A percentile compares a stretch with the other conserved stretches of the same genome.
phyloP scores from a whole-genome alignment of 1,284 basidiomycete genomes.

The Butyriboletus appendiculatus region DNA sequence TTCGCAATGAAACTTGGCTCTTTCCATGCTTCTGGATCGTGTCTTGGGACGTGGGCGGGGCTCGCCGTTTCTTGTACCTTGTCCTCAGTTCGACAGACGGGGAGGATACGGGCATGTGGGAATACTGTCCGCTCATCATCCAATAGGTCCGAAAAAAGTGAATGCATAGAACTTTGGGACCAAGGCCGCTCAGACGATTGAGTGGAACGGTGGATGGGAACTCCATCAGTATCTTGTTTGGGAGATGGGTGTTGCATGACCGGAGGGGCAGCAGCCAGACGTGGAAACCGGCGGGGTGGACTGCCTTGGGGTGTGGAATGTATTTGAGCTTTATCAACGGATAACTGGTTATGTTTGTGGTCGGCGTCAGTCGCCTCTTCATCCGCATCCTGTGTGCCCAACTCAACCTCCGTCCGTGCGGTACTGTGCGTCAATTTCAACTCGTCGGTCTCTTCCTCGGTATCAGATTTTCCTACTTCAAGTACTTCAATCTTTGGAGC shows the following conservation, averaged over 20 bases:
- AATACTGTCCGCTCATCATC: background rate
- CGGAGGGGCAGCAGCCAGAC: background rate
- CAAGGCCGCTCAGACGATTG: background rate
- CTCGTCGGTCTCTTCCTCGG: constrained; percentile 12
- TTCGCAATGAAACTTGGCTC: constrained; percentile 30
- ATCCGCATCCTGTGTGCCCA: background rate
- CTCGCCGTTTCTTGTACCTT: background rate
- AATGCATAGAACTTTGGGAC: constrained; percentile 24
- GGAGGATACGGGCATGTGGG: background rate
- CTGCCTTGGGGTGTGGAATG: background rate
- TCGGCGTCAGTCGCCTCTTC: background rate
- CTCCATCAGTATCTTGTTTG: background rate
- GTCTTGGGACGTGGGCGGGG: constrained; percentile 3
- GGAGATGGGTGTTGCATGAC: background rate
- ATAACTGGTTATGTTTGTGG: background rate
- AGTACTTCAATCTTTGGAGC: constrained; percentile 8
- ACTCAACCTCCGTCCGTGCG: background rate
- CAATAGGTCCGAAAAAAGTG: constrained; percentile 25
- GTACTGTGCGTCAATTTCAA: background rate
- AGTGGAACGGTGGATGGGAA: background rate
- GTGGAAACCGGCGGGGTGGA: background rate
- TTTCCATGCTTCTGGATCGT: constrained; percentile 30
- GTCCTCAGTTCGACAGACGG: background rate
- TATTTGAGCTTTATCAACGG: constrained; percentile 3
- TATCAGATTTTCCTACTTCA: constrained; percentile 10